Evolutionary conservation across 768 basidiomycete species (phyloP), one percentile per base, ranked within the genome.

Genomic region (Xerocomus brunneocitrinus): DNA sequence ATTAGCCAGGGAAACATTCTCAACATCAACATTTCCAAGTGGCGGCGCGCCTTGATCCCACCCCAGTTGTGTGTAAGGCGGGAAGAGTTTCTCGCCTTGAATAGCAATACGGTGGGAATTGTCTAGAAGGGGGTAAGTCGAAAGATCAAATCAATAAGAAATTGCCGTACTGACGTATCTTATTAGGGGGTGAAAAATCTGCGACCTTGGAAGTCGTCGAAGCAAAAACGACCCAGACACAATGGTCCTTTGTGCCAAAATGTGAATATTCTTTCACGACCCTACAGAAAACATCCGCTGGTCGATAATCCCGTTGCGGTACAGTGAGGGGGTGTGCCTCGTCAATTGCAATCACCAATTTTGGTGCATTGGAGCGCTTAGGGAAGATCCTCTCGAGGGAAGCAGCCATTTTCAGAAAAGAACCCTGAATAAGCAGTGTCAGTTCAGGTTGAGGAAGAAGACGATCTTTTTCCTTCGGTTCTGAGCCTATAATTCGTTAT

Each of bases 311-410:
- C 5, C 10, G 6, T 10, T 19, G 0, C 5, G 19, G 19, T 14
- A 10, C 4, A 5, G 44, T 44, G 8, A 62, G 46, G 0, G 49
- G 9, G 16, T 62, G 53, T 10, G 58, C 61, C 1, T 59, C 52
- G 16, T 62, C 61, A 5, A 62, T 2, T 1, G 61, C 61, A 19
- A 62, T 62, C 14, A 62, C 39, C 40, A 62, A 16, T 34, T 47
- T 55, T 1, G 54, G 52, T 3, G 0, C 3, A 9, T 39, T 5
- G 0, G 36, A 9, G 5, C 30, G 1, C 3, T 35, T 27, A 1
- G 38, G 0, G 3, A 57, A 49, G 6, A 39, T 27, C 12, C 4
- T 13, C 3, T 31, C 4, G 8, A 32, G 39, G 2, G 28, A 5
- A 4, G 14, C 44, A 0, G n/a, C 16, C 44, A 31, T 14, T 14